Evolutionary conservation across 805 yeast species (phyloP), one percentile per base, ranked within the genome.

Genomic region (Lachancea sp.): DNA sequence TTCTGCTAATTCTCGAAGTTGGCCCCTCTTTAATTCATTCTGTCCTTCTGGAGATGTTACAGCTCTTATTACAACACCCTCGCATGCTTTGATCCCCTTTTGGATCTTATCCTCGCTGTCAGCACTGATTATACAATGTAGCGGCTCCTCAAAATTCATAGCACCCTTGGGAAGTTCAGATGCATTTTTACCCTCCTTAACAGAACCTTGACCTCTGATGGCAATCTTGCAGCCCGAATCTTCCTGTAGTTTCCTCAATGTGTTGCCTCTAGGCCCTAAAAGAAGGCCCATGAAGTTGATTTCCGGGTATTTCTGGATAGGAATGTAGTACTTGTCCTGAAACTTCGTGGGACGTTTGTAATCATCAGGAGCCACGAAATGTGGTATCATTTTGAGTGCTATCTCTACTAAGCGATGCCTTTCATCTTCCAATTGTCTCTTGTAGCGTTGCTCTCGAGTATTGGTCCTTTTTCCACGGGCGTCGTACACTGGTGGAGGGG

Each of bases 241-340:
- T 21, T 76, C 79, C 57, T 90, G 95, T 61, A 94, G 65, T 51
- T 77, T 76, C 45, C 84, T 76, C 51, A 90, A 64, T 0, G 96
- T 90, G 52, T 83, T 82, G 18, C 97, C 99, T 68, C 99, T 79
- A 23, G 99, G 98, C 0, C 99, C 99, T 36, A 92, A 63, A 16
- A 92, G 64, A 38, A 83, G 69, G 0, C 99, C 99, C 39, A 92
- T 84, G 57, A 90, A 90, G 63, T 92, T 92, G 51, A 92, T 81
- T 37, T 83, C 90, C 0, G 97, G 97, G 64, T 87, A 81, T 45
- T 86, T 90, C 29, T 78, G 74, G 3, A 77, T 84, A 1, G 97
- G 97, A 11, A 92, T 74, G 58, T 76, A 89, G 37, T 86, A 71
- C 64, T 89, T 92, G 51, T 89, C 96, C 34, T 73, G 71, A 5